A percentile compares a stretch with the other conserved stretches of the same genome.
These are phyloP conservation scores for Saccharomycopsis sp. DNA, from an alignment of 805 yeast genomes.

Conservation along the genomic window DNA sequence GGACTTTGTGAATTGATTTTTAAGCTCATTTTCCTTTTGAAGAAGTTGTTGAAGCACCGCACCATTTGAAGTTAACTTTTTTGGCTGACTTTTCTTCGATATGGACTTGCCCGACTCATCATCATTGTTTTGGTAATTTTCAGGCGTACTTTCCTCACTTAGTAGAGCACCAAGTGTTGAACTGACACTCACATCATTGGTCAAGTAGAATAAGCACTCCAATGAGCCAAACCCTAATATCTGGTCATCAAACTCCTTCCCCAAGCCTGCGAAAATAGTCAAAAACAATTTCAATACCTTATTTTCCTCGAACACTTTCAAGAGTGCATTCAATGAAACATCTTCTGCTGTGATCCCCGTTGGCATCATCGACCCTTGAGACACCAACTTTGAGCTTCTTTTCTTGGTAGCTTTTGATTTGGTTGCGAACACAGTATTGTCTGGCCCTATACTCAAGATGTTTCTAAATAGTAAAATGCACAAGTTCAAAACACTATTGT, in stretches of 20 bases:
- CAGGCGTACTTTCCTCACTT: too few relatives aligned
- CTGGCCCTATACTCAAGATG: conserved; percentile 67
- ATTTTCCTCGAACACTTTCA: conserved; percentile 53
- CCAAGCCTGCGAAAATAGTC: conserved; percentile 61
- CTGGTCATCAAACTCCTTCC: conserved; percentile 51
- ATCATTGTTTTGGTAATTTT: too few relatives aligned
- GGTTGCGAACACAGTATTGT: conserved; percentile 27
- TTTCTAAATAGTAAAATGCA: conserved; percentile 71
- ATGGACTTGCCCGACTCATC: too few relatives aligned
- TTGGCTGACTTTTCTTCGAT: too few relatives aligned
- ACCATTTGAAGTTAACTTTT: too few relatives aligned
- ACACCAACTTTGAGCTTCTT: conserved; percentile 26
- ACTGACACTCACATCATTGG: conserved; percentile 43
- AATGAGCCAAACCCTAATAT: conserved; percentile 53
- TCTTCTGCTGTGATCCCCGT: conserved; percentile 53
- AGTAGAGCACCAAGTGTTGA: too few relatives aligned
- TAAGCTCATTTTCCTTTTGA: conserved; percentile 50
- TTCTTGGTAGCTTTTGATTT: conserved; percentile 29
- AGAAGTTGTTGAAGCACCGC: conserved; percentile 42
- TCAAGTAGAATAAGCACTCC: conserved; percentile 59
- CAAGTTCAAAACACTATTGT: conserved; percentile 61
- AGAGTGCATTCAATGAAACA: conserved; percentile 50
- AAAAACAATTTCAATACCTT: conserved; percentile 64
- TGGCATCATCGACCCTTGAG: conserved; percentile 38
- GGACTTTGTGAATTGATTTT: conserved; percentile 37